These are phyloP conservation scores for Castanopsis chinensis DNA, from an alignment of 306 rosid genomes.

Conservation along the genomic window DNA sequence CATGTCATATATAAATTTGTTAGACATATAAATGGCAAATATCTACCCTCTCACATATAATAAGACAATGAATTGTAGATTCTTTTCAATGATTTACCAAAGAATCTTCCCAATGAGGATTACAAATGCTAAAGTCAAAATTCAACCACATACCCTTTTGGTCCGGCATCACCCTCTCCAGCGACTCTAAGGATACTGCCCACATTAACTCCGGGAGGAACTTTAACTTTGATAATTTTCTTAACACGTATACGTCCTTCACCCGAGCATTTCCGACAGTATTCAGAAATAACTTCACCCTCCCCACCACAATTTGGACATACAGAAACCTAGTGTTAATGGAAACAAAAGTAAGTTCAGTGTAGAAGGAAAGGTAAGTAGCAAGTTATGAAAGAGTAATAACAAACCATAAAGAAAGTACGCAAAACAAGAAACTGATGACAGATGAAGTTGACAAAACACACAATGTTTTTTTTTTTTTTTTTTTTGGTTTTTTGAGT, in stretches of 20 bases:
- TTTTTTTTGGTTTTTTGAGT: too few species aligned
- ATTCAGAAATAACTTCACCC: slow-evolving; percentile 90
- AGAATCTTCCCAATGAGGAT: slow-evolving; percentile 13
- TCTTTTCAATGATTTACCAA: slow-evolving; percentile 12
- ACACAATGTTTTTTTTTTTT: neutral
- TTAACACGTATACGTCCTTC: slow-evolving; percentile 79
- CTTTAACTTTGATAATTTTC: slow-evolving; percentile 85
- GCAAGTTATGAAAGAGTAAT: neutral
- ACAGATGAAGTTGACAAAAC: neutral
- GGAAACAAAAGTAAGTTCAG: neutral
- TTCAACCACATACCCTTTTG: slow-evolving; percentile 71
- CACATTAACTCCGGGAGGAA: slow-evolving; percentile 87
- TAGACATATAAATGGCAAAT: neutral
- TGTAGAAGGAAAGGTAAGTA: neutral
- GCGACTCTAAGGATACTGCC: slow-evolving; percentile 94
- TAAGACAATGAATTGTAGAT: neutral
- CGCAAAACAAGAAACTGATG: neutral
- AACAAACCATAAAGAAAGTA: neutral
- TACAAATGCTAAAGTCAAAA: slow-evolving; percentile 7
- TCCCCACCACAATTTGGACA: slow-evolving; percentile 93
- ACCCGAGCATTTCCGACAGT: slow-evolving; percentile 85
- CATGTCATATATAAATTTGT: slow-evolving; percentile 1
- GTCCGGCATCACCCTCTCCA: slow-evolving; percentile 96
- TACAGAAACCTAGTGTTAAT: slow-evolving; percentile 67
- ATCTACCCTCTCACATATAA: slow-evolving; percentile 3